A percentile compares a stretch with the other conserved stretches of the same genome.
These are phyloP conservation scores for Mallotus repandus DNA, from an alignment of 441 rosid species.

Conservation along the genomic window DNA sequence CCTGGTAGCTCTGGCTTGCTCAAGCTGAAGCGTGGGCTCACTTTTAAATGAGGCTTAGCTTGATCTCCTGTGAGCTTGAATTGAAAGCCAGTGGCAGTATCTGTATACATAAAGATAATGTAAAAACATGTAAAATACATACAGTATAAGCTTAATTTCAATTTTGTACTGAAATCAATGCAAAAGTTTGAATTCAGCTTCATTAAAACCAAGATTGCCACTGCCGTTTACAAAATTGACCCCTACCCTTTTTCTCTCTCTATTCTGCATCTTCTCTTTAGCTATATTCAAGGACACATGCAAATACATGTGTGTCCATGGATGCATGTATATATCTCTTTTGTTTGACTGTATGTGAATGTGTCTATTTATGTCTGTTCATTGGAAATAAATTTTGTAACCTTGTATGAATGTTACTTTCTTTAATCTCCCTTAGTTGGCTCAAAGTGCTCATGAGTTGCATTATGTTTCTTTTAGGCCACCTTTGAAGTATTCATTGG, in stretches of 20 bases:
- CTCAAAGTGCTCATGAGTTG: constrained; percentile 21
- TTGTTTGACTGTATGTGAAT: neutral
- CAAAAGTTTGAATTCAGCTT: neutral
- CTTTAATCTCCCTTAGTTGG: constrained; percentile 6
- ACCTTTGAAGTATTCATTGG: constrained; percentile 90
- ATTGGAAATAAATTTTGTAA: neutral
- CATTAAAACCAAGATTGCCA: neutral
- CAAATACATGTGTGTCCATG: neutral
- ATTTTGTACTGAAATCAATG: too few species aligned
- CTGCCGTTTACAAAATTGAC: neutral
- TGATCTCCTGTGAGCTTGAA: neutral
- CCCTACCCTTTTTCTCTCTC: neutral
- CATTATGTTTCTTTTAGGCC: constrained; percentile 46
- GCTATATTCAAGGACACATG: neutral
- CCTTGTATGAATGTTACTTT: neutral
- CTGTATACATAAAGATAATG: neutral
- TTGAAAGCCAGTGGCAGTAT: neutral
- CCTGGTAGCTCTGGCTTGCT: neutral
- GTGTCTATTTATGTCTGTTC: neutral
- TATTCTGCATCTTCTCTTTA: neutral
- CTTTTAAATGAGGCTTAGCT: neutral
- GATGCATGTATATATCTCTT: neutral
- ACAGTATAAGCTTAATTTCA: too few species aligned
- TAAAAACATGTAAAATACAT: too few species aligned
- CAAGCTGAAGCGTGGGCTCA: neutral